These are phyloP conservation scores for Quillaja saponaria DNA, from an alignment of 306 rosid genomes.

Conservation along the genomic window DNA sequence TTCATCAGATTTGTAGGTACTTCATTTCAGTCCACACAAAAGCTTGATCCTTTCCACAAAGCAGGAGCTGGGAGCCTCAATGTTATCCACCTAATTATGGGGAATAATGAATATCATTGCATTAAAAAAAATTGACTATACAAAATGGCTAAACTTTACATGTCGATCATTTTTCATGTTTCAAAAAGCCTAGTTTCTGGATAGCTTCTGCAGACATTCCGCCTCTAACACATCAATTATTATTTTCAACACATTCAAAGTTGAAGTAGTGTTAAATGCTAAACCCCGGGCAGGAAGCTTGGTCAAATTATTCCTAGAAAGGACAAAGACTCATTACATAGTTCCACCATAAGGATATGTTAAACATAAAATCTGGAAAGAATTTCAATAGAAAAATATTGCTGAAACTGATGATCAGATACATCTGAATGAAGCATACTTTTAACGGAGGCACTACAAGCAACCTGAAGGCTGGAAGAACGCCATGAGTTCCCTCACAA, in stretches of 20 bases:
- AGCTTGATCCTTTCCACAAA: no score
- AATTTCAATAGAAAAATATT: conserved; percentile 13
- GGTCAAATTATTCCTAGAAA: conserved; percentile 8
- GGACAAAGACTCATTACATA: neutral
- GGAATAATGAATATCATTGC: no score
- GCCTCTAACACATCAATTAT: neutral
- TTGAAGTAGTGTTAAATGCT: neutral
- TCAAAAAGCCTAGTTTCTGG: no score
- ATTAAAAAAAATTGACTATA: no score
- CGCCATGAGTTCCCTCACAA: conserved; percentile 93
- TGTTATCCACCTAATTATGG: no score
- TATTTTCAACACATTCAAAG: neutral
- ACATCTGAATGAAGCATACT: conserved; percentile 45
- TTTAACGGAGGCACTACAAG: conserved; percentile 63
- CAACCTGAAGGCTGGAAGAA: conserved; percentile 84
- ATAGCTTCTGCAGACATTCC: no score
- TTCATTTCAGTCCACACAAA: no score
- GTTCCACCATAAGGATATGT: conserved; percentile 2
- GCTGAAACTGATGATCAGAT: conserved; percentile 3
- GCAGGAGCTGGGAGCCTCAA: no score
- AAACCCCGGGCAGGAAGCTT: neutral
- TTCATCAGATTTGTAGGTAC: no score
- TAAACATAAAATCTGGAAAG: conserved; percentile 1
- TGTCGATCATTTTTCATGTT: no score
- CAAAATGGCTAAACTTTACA: no score